Base-by-base conservation (phyloP, 164 flowering plant genomes). In the Vitis labrusca region DNA sequence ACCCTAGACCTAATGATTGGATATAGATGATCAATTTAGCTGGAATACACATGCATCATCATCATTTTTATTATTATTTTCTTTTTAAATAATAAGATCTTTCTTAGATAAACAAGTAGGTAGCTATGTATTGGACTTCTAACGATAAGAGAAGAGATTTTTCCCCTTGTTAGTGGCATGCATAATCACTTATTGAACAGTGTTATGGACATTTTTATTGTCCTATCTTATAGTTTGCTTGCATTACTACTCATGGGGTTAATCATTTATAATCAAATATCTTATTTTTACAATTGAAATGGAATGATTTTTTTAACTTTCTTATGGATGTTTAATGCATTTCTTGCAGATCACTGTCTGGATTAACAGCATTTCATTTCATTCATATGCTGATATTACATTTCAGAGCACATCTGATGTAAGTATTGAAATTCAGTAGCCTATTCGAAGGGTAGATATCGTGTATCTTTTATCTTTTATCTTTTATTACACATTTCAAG, bases 321-420 rank as follows among this genome's bases (percentile, higher is more conserved):
- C 13, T 29, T 0, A 14, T 59, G 48, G 8, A n/a, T 32, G 55
- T 30, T 64, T 19, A 17, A 55, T 47, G 11, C 32, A 30, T 15
- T 60, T 55, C 2, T 3, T 85, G 91, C 92, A 94, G 97, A 90
- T 94, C 56, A 80, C 79, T 44, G 70, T 92, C 32, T 94, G 93
- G 94, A 67, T 94, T 67, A 94, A 88, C 80, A 82, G 82, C 77
- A 59, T 92, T 66, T 87, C 97, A 4, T 92, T 92, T 72, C 87
- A 78, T 82, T 82, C 94, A 29, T 91, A 85, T 83, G 88, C 95
- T 67, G 95, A 89, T 74, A 81, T 92, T 68, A 68, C 79, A 49
- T 94, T 79, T 79, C 72, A 84, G 73, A 87, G 89, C 79, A 59
- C 82, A 53, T 80, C 88, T 44, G 90, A 94, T 87, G 98, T 94